Evolutionary conservation across 805 yeast genomes (phyloP).

Genomic region (Wickerhamomyces sydowiorum): DNA sequence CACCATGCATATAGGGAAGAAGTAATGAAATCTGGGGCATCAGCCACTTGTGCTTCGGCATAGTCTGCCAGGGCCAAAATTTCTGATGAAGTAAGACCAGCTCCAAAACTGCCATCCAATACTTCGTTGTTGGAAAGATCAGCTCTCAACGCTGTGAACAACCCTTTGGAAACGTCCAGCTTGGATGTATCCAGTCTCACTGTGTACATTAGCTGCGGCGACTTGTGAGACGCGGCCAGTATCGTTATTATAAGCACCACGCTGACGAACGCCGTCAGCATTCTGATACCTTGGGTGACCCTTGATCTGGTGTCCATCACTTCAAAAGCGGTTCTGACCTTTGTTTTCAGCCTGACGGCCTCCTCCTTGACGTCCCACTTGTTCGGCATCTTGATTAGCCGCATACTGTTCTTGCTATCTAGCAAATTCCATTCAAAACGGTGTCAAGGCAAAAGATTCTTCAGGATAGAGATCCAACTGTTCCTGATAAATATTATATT

Average conservation of each 20-base stretch:
- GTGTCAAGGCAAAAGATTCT: too few species aligned
- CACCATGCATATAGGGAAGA: slow-evolving; percentile 41
- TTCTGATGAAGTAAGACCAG: slow-evolving; percentile 43
- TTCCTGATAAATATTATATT: too few species aligned
- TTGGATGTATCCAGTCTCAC: slow-evolving; percentile 43
- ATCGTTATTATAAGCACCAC: not conserved
- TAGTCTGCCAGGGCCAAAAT: slow-evolving; percentile 38
- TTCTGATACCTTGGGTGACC: not conserved
- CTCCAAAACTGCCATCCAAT: slow-evolving; percentile 16
- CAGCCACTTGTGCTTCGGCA: slow-evolving; percentile 37
- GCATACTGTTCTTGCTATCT: too few species aligned
- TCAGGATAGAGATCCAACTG: too few species aligned
- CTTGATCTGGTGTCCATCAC: not conserved
- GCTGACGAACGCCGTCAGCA: not conserved
- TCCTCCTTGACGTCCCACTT: not conserved
- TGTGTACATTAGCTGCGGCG: not conserved
- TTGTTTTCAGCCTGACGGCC: not conserved
- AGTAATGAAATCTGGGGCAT: slow-evolving; percentile 43
- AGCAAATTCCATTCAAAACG: too few species aligned
- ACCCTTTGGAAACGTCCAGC: slow-evolving; percentile 46
- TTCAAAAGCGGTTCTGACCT: not conserved
- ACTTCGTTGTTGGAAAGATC: slow-evolving; percentile 23
- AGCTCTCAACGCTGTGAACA: slow-evolving; percentile 38
- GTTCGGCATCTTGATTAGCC: too few species aligned
- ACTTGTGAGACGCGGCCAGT: not conserved